These are phyloP conservation scores for Anastatica hierochuntica DNA, from an alignment of 345 rosid genomes.

Conservation along the genomic window DNA sequence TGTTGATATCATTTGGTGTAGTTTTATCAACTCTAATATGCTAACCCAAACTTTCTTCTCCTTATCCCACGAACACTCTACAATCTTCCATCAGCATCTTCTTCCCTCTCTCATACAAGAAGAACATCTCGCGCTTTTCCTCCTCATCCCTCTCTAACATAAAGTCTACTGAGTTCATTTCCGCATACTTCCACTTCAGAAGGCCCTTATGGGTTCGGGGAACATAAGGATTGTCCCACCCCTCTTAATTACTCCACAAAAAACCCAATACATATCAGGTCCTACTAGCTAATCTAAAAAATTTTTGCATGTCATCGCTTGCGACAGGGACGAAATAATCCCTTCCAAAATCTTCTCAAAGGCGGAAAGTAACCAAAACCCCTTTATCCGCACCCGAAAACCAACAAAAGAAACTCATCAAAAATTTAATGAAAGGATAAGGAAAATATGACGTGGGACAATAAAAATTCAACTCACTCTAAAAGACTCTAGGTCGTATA, in stretches of 20 bases:
- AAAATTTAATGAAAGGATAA: background rate
- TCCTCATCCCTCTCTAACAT: slow-evolving; percentile 61
- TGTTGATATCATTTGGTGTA: slow-evolving; percentile 79
- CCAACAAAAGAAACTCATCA: background rate
- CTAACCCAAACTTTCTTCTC: slow-evolving; percentile 53
- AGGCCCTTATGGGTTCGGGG: slow-evolving; percentile 96
- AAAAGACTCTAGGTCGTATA: slow-evolving; percentile 91
- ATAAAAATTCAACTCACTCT: slow-evolving; percentile 73
- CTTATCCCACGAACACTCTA: slow-evolving; percentile 74
- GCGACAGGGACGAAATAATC: slow-evolving; percentile 75
- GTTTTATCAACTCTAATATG: slow-evolving; percentile 64
- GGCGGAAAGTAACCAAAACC: slow-evolving; percentile 83
- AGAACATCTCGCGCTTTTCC: slow-evolving; percentile 30
- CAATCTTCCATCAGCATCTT: slow-evolving; percentile 81
- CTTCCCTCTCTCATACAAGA: slow-evolving; percentile 63
- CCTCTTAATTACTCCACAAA: slow-evolving; percentile 32
- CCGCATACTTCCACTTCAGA: slow-evolving; percentile 94
- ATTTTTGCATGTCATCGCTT: no score
- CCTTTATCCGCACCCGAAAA: slow-evolving; percentile 77
- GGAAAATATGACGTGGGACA: background rate
- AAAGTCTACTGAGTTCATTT: slow-evolving; percentile 91
- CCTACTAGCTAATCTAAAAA: background rate
- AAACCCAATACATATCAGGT: background rate
- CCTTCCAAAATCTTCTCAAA: slow-evolving; percentile 65
- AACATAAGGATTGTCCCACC: no score